Conservation (phyloP, 2,329 filamentous ascomycete species). For the Neurospora sp. region DNA sequence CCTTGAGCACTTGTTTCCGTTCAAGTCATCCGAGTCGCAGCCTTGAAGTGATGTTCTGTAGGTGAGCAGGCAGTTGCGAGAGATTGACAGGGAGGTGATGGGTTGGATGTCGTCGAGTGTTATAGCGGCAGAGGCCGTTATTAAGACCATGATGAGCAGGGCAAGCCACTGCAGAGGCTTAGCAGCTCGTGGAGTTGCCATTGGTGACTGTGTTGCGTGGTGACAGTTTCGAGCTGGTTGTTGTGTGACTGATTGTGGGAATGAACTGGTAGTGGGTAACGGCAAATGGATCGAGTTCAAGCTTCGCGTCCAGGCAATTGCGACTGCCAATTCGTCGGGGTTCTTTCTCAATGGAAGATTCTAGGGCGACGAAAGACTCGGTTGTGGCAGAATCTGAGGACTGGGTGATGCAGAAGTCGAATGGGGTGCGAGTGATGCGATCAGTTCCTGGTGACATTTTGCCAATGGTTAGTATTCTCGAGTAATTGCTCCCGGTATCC, state of each 20-base stretch:
- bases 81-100: background rate
- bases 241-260: background rate
- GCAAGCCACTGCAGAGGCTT: background rate
- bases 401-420: background rate
- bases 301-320: background rate
- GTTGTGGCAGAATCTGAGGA: background rate
- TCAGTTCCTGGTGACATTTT: background rate
- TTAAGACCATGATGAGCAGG: background rate
- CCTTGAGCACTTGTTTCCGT: background rate
- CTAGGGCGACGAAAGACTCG: background rate
- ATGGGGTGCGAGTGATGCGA: background rate
- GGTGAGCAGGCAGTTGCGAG: background rate
- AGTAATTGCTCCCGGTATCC: background rate
- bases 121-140: background rate
- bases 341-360: background rate
- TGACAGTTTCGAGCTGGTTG: background rate
- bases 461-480: background rate
- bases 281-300: background rate
- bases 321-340: background rate
- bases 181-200: background rate
- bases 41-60: background rate
- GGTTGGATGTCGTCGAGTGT: background rate
- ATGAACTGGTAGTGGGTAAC: background rate
- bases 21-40: background rate
- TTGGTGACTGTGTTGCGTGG: background rate